Conservation (phyloP, 805 yeast genomes). For the Candida ulmi region DNA sequence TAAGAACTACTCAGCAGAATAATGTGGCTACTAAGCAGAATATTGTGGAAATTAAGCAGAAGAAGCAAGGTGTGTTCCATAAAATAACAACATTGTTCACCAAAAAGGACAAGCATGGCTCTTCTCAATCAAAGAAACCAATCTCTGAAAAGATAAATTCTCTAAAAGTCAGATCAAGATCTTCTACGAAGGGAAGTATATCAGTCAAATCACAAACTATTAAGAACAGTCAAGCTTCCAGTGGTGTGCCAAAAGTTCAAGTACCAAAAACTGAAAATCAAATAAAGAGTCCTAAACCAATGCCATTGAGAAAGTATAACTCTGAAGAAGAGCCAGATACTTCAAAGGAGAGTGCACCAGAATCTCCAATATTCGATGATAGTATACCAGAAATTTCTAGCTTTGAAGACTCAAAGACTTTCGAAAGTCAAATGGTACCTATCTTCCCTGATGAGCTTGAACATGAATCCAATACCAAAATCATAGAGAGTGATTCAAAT, state of each 20-base stretch:
- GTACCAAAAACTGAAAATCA: too few species aligned
- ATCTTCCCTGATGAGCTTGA: conserved; percentile 17
- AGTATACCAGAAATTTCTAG: conserved; percentile 11
- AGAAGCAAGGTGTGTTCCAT: not conserved
- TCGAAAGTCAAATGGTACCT: conserved; percentile 21
- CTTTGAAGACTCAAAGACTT: conserved; percentile 13
- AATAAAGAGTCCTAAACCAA: too few species aligned
- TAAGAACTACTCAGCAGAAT: too few species aligned
- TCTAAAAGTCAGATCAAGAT: not conserved
- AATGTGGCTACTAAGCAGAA: too few species aligned
- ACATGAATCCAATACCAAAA: not conserved
- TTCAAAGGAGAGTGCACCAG: not conserved
- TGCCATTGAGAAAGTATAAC: too few species aligned
- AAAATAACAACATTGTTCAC: too few species aligned
- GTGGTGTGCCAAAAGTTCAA: too few species aligned
- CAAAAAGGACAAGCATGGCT: not conserved
- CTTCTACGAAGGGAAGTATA: not conserved
- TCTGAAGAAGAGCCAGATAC: too few species aligned
- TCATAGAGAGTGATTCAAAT: not conserved
- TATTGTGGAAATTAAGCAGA: too few species aligned
- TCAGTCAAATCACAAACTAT: too few species aligned
- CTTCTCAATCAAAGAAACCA: conserved; percentile 1
- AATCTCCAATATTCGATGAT: conserved; percentile 3
- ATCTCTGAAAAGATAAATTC: conserved; percentile 9
- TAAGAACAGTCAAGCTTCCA: too few species aligned